Percentiles rank a stretch among this genome's conserved stretches.
Conservation (phyloP, 2,329 filamentous ascomycete species). For the Massarina eburnea region DNA sequence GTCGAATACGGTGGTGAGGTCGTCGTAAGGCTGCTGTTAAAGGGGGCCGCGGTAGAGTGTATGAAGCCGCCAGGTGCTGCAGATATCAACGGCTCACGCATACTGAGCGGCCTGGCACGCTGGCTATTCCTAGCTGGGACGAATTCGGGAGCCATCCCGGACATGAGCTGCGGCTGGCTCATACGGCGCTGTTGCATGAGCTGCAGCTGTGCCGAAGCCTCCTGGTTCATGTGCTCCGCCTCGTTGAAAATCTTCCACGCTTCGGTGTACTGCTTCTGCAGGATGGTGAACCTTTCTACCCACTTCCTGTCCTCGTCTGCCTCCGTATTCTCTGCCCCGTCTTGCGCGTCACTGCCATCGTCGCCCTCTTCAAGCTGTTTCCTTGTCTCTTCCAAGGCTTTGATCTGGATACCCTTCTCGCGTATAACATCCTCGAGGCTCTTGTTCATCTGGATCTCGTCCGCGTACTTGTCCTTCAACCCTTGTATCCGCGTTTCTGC, state of each 20-base stretch:
- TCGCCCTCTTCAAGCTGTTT: constrained; percentile 55
- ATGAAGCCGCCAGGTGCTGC: constrained; percentile 37
- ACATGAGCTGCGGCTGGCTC: constrained; percentile 43
- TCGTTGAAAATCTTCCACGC: constrained; percentile 38
- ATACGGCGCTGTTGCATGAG: constrained; percentile 40
- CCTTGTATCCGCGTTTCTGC: constrained; percentile 45
- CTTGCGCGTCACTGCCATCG: constrained; percentile 43
- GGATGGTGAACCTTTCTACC: constrained; percentile 55
- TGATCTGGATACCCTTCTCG: constrained; percentile 70
- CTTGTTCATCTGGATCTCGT: constrained; percentile 54
- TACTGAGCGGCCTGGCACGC: constrained; percentile 42
- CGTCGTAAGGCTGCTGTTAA: constrained; percentile 50
- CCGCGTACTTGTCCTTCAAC: constrained; percentile 44
- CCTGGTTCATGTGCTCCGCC: constrained; percentile 42
- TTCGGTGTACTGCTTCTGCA: constrained; percentile 53
- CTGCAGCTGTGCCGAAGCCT: constrained; percentile 46
- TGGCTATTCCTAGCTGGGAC: constrained; percentile 41
- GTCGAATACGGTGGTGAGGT: constrained; percentile 56
- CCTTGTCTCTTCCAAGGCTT: constrained; percentile 70
- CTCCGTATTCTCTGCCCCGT: constrained; percentile 45
- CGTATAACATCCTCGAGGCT: constrained; percentile 73
- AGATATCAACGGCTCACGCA: constrained; percentile 39
- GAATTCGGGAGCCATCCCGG: constrained; percentile 31
- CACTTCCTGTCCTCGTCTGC: constrained; percentile 57
- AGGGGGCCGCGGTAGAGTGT: constrained; percentile 44